Evolutionary conservation across 2,329 filamentous ascomycete genomes (phyloP).

Genomic region (Chaetothyriales sp.): DNA sequence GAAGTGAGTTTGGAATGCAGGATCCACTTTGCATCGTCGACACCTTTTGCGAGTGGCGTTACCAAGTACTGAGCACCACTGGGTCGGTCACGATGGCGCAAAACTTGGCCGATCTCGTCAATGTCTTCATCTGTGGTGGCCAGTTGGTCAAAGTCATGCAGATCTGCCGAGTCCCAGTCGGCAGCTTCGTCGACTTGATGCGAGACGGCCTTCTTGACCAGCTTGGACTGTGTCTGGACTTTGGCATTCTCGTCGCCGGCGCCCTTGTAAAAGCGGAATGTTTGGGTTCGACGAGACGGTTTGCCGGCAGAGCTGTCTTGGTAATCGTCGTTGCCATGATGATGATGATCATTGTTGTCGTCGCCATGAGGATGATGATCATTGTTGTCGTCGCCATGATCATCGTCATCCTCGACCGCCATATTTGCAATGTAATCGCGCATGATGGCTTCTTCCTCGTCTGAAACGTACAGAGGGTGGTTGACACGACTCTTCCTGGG

Average conservation of each 20-base stretch:
- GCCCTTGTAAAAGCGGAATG: constrained; percentile 19
- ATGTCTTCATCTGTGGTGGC: constrained; percentile 35
- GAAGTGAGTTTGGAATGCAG: constrained; percentile 23
- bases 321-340: constrained; percentile 5
- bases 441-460: constrained; percentile 43
- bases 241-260: constrained; percentile 31
- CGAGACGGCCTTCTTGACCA: constrained; percentile 8
- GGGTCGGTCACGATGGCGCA: constrained; percentile 33
- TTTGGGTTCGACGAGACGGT: constrained; percentile 9
- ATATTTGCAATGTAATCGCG: constrained; percentile 52
- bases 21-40: constrained; percentile 39
- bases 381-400: constrained; percentile 7
- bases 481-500: neutral
- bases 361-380: too few species aligned
- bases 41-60: constrained; percentile 31
- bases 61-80: constrained; percentile 39
- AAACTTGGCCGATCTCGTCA: constrained; percentile 29
- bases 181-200: constrained; percentile 8
- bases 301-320: neutral
- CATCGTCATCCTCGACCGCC: constrained; percentile 17
- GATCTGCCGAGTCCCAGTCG: constrained; percentile 32
- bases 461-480: constrained; percentile 2
- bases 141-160: constrained; percentile 36
- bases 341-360: constrained; percentile 6
- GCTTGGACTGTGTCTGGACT: constrained; percentile 13